Percentiles rank a stretch among this genome's conserved stretches.
Evolutionary conservation across 1,139 yeast genomes (phyloP).

Genomic region (Scheffersomyces insectosa): DNA sequence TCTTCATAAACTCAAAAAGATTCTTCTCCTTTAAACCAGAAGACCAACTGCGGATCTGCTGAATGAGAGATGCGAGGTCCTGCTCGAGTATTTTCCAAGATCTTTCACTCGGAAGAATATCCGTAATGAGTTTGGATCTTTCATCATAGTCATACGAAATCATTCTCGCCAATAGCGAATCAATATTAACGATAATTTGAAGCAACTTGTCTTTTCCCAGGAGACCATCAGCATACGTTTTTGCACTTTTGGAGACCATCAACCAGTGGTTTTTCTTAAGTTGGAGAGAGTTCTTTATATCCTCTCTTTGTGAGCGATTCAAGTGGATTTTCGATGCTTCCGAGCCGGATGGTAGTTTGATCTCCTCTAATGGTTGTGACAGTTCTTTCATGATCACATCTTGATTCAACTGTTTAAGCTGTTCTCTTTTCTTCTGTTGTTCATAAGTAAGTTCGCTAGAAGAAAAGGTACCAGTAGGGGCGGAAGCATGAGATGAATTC

Average conservation of each 20-base stretch:
- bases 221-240: slow-evolving; percentile 21
- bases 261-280: slow-evolving; percentile 31
- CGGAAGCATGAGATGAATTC: background rate
- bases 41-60: slow-evolving; percentile 18
- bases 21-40: slow-evolving; percentile 18
- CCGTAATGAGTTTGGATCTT: slow-evolving; percentile 25
- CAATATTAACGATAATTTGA: slow-evolving; percentile 31
- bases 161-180: slow-evolving; percentile 30
- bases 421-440: slow-evolving; percentile 16
- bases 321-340: slow-evolving; percentile 4
- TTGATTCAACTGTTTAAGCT: slow-evolving; percentile 20
- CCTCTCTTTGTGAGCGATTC: slow-evolving; percentile 16
- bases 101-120: slow-evolving; percentile 32
- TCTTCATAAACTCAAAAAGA: slow-evolving; percentile 20
- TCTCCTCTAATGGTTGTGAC: slow-evolving; percentile 10
- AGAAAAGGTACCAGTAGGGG: background rate
- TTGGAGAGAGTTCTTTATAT: slow-evolving; percentile 16
- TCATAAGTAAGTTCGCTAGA: slow-evolving; percentile 7
- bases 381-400: slow-evolving; percentile 19
- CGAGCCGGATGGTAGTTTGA: slow-evolving; percentile 7
- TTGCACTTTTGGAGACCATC: slow-evolving; percentile 28
- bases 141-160: slow-evolving; percentile 39
- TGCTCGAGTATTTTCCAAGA: slow-evolving; percentile 34
- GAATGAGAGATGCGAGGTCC: slow-evolving; percentile 26
- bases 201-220: slow-evolving; percentile 20